Evolutionary conservation across 768 basidiomycete genomes (phyloP).

Genomic region (Russula griseocarnosa): DNA sequence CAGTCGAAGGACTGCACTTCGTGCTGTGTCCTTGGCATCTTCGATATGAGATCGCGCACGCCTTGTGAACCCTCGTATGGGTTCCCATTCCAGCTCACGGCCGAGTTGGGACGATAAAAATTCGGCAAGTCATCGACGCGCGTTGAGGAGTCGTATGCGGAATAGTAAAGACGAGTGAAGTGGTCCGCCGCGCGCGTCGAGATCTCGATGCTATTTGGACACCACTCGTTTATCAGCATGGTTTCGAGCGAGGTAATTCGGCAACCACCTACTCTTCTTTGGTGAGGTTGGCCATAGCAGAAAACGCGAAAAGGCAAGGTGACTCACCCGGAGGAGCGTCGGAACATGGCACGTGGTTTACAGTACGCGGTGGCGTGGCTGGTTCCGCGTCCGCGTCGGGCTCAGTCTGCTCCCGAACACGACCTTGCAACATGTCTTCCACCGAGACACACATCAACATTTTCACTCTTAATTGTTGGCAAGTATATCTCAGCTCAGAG

Average conservation of each 20-base stretch:
- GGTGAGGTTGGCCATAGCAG: constrained; percentile 35
- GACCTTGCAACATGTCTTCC: constrained; percentile 30
- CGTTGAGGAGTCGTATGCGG: constrained; percentile 75
- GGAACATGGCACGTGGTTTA: not conserved
- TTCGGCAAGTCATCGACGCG: constrained; percentile 72
- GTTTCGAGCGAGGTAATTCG: not conserved
- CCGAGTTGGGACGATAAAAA: constrained; percentile 74
- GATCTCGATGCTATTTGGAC: constrained; percentile 68
- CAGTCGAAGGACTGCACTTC: constrained; percentile 88
- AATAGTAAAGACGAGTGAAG: constrained; percentile 79
- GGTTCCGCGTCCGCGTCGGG: not conserved
- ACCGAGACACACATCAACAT: constrained; percentile 50
- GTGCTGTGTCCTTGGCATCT: constrained; percentile 77
- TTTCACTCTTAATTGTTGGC: constrained; percentile 81
- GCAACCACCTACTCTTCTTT: constrained; percentile 35
- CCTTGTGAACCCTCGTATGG: constrained; percentile 71
- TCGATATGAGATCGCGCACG: constrained; percentile 58
- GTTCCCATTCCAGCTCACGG: constrained; percentile 82
- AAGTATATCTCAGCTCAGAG: constrained; percentile 20
- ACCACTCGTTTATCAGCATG: not conserved
- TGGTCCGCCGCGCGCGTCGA: constrained; percentile 79
- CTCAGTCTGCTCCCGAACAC: not conserved
- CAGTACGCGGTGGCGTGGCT: no score
- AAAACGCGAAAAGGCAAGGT: not conserved
- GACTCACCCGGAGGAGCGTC: not conserved